phyloP scores from a whole-genome alignment of 805 yeast genomes.

The Metschnikowia dekortorum region DNA sequence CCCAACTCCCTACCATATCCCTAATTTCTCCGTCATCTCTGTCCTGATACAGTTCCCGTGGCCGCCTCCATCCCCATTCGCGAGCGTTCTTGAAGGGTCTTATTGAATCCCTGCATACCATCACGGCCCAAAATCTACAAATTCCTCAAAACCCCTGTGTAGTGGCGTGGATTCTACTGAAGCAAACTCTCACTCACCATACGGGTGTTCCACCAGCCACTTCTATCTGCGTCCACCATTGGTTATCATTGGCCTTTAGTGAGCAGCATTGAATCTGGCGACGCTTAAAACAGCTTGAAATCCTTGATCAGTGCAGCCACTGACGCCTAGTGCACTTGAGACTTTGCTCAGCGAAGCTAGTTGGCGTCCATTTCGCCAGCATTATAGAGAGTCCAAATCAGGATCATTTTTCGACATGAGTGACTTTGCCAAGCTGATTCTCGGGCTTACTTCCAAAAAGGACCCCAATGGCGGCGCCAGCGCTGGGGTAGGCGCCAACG shows the following conservation, averaged over 20 bases:
- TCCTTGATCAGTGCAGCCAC: no score
- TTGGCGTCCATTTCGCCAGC: background rate
- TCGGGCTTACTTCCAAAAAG: slow-evolving; percentile 37
- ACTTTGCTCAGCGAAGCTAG: no score
- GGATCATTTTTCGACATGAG: slow-evolving; percentile 26
- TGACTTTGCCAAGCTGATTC: slow-evolving; percentile 43
- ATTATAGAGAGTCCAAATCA: background rate
- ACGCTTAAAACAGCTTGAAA: no score
- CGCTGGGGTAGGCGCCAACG: background rate
- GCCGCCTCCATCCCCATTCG: background rate
- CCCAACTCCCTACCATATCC: slow-evolving; percentile 2
- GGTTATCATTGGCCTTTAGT: no score
- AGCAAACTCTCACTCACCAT: no score
- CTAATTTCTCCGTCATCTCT: background rate
- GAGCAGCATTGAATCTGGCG: no score
- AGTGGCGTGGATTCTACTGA: no score
- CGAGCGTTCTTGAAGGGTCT: background rate
- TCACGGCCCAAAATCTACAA: background rate
- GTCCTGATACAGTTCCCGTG: background rate
- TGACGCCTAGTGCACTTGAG: no score
- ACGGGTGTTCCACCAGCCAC: no score
- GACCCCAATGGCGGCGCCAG: slow-evolving; percentile 11
- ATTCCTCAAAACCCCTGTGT: background rate
- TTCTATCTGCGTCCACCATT: no score
- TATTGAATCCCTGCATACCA: background rate